These are phyloP conservation scores for Blepharisma japonicum DNA, from an alignment of 73 alveolate genomes.

Conservation along the genomic window DNA sequence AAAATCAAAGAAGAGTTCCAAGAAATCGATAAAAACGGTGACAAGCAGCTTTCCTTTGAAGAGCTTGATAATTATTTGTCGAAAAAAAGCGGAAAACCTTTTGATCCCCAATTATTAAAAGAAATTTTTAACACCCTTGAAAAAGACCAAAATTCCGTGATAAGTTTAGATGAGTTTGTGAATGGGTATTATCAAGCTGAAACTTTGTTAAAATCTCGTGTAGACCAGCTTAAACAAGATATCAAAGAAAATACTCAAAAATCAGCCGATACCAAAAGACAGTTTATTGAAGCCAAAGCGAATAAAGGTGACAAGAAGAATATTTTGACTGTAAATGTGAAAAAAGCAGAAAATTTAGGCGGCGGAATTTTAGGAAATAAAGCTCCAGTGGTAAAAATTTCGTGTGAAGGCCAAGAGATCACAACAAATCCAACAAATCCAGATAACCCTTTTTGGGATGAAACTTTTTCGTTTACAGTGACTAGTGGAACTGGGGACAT, in stretches of 20 bases:
- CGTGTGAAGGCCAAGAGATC: neutral
- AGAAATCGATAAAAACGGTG: slow-evolving; percentile 15
- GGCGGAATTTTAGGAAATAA: neutral
- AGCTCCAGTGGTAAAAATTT: slow-evolving; percentile 8
- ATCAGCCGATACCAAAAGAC: neutral
- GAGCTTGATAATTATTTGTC: slow-evolving; percentile 5
- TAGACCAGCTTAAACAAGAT: neutral
- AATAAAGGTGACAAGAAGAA: neutral
- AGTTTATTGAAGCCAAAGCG: slow-evolving; percentile 11
- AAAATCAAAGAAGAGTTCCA: slow-evolving; percentile 6
- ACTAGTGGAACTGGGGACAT: neutral
- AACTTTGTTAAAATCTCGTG: neutral
- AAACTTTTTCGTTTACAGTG: slow-evolving; percentile 15
- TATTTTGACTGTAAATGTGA: neutral
- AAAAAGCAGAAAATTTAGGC: slow-evolving; percentile 8
- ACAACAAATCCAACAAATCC: slow-evolving; percentile 12
- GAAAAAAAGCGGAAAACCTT: slow-evolving; percentile 16
- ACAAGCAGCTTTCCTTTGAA: slow-evolving; percentile 11
- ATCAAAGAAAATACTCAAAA: neutral
- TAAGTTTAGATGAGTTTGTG: slow-evolving; percentile 17
- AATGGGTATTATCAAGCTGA: slow-evolving; percentile 10
- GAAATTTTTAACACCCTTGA: slow-evolving; percentile 23
- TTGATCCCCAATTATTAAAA: neutral
- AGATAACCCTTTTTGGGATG: slow-evolving; percentile 6
- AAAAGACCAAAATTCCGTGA: neutral